phyloP scores from a whole-genome alignment of 2,329 filamentous ascomycete genomes.

The Trichoderma aggressivum region DNA sequence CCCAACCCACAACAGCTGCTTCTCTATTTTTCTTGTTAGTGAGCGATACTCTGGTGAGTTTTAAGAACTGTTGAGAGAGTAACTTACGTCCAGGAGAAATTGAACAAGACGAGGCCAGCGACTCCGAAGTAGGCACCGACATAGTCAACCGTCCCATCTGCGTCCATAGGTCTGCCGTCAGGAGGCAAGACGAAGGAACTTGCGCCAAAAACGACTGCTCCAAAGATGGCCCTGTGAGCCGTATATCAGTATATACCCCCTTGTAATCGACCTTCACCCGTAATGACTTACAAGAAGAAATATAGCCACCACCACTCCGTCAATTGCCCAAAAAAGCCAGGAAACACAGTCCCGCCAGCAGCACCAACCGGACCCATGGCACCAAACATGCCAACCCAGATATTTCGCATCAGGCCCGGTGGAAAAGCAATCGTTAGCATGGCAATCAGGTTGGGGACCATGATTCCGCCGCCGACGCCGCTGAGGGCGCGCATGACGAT shows the following conservation, averaged over 20 bases:
- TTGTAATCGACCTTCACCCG: rapidly evolving
- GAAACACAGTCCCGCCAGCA: constrained; percentile 40
- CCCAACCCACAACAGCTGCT: constrained; percentile 46
- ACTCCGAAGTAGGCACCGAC: constrained; percentile 39
- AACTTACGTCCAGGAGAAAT: constrained; percentile 50
- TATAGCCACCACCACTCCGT: constrained; percentile 15
- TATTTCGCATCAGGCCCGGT: constrained; percentile 43
- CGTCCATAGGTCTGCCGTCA: constrained; percentile 25
- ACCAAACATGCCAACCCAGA: constrained; percentile 45
- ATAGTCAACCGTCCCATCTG: constrained; percentile 30
- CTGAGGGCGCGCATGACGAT: constrained; percentile 43
- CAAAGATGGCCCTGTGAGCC: neutral
- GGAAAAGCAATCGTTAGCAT: constrained; percentile 47
- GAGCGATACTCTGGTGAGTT: neutral
- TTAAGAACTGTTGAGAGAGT: neutral
- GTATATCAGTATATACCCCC: neutral
- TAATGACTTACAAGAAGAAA: constrained; percentile 8
- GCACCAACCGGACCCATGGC: constrained; percentile 46
- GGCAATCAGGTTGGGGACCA: constrained; percentile 53
- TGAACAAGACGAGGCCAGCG: constrained; percentile 44
- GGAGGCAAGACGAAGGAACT: constrained; percentile 17
- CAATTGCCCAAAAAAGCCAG: constrained; percentile 30
- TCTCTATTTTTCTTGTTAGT: constrained; percentile 20
- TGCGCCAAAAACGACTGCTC: neutral
- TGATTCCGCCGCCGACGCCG: constrained; percentile 46